phyloP scores from a whole-genome alignment of 2,329 filamentous ascomycete species.

The Diaporthe sp. region DNA sequence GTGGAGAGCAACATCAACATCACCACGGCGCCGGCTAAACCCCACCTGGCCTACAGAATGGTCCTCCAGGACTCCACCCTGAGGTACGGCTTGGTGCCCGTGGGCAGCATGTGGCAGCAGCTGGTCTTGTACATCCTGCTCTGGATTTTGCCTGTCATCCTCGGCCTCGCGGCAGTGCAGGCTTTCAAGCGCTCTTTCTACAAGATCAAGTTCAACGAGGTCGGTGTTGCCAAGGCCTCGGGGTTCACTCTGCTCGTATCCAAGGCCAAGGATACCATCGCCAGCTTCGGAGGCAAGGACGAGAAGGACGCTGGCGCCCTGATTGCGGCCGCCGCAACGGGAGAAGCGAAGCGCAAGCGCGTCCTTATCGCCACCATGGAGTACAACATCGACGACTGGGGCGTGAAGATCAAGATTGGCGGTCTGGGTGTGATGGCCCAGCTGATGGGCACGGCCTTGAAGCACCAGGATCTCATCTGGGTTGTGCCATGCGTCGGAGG shows the following conservation, averaged over 20 bases:
- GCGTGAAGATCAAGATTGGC: slow-evolving; percentile 77
- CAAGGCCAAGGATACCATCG: slow-evolving; percentile 35
- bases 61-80: slow-evolving; percentile 64
- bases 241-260: slow-evolving; percentile 38
- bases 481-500: slow-evolving; percentile 71
- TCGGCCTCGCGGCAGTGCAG: slow-evolving; percentile 60
- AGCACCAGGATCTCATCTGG: slow-evolving; percentile 74
- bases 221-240: slow-evolving; percentile 31
- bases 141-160: slow-evolving; percentile 61
- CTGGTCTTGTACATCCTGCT: slow-evolving; percentile 64
- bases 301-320: slow-evolving; percentile 58
- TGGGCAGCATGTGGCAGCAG: slow-evolving; percentile 63
- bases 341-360: slow-evolving; percentile 41
- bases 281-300: slow-evolving; percentile 47
- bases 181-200: slow-evolving; percentile 67
- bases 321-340: slow-evolving; percentile 27
- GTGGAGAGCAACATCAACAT: slow-evolving; percentile 66
- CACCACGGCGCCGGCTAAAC: slow-evolving; percentile 61
- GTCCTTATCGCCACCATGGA: slow-evolving; percentile 54
- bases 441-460: slow-evolving; percentile 73
- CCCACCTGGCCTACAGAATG: slow-evolving; percentile 65
- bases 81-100: slow-evolving; percentile 62
- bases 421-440: slow-evolving; percentile 78
- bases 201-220: slow-evolving; percentile 57
- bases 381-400: slow-evolving; percentile 78